Conservation (phyloP, 441 rosid species). For the Hura crepitans region DNA sequence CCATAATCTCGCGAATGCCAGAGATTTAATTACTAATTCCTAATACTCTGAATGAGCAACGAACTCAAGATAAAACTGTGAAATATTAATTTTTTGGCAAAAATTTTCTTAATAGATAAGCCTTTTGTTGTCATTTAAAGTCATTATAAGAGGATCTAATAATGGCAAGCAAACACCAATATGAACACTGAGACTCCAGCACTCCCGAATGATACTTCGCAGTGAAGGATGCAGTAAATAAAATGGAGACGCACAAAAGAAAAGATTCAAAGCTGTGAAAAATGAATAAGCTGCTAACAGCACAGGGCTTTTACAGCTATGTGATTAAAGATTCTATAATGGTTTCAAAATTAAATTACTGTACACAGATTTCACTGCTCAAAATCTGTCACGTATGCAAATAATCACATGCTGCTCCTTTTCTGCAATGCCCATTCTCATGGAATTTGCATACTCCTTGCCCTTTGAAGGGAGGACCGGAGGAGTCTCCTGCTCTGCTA, state of each 20-base stretch:
- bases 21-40: too few species aligned
- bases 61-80: too few species aligned
- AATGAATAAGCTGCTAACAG: not conserved
- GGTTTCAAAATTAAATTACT: constrained; percentile 28
- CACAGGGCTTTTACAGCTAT: constrained; percentile 23
- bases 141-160: too few species aligned
- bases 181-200: too few species aligned
- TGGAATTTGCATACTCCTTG: constrained; percentile 71
- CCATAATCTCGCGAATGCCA: too few species aligned
- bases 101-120: too few species aligned
- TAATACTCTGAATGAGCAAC: too few species aligned
- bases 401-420: constrained; percentile 78
- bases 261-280: not conserved
- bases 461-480: constrained; percentile 47
- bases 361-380: constrained; percentile 37
- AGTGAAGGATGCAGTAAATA: too few species aligned
- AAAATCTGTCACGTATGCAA: constrained; percentile 47
- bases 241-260: not conserved
- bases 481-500: constrained; percentile 43
- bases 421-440: constrained; percentile 75
- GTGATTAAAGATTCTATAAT: constrained; percentile 13
- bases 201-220: too few species aligned
- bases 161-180: too few species aligned
- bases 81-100: too few species aligned
- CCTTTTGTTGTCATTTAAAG: too few species aligned